A percentile compares a stretch with the other conserved stretches of the same genome.
These are phyloP conservation scores for Daldinia concentrica DNA, from an alignment of 495 filamentous ascomycete species.

Conservation along the genomic window DNA sequence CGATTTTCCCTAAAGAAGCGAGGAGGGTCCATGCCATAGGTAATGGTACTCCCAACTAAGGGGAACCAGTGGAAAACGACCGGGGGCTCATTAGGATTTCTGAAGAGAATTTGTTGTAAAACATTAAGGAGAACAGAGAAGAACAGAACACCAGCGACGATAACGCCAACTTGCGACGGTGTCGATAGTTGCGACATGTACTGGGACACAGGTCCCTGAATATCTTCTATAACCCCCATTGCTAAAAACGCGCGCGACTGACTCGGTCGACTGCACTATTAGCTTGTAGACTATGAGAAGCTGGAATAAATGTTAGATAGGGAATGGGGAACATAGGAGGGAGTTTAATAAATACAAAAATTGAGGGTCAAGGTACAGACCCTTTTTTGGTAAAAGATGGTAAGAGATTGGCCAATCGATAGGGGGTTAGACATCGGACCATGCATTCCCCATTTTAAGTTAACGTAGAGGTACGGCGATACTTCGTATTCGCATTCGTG, in stretches of 20 bases:
- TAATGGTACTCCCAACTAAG: conserved; percentile 78
- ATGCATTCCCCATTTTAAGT: conserved; percentile 9
- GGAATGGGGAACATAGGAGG: conserved; percentile 24
- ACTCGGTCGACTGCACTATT: conserved; percentile 20
- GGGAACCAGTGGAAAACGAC: conserved; percentile 88
- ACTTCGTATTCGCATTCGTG: conserved; percentile 41
- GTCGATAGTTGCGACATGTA: conserved; percentile 54
- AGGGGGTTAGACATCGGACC: conserved; percentile 34
- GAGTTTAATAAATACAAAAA: conserved; percentile 40
- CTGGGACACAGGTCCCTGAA: conserved; percentile 56
- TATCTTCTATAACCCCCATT: conserved; percentile 63
- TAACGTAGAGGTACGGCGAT: conserved; percentile 24
- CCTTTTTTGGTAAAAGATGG: conserved; percentile 39
- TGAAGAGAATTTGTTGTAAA: conserved; percentile 72
- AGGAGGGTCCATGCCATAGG: conserved; percentile 86
- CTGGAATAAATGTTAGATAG: conserved; percentile 12
- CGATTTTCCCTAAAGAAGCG: conserved; percentile 76
- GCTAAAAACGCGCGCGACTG: conserved; percentile 20
- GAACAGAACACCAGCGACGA: conserved; percentile 57
- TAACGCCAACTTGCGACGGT: conserved; percentile 56
- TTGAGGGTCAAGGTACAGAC: conserved; percentile 14
- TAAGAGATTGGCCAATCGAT: conserved; percentile 45
- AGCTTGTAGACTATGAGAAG: conserved; percentile 13
- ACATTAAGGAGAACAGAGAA: conserved; percentile 72
- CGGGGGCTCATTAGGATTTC: conserved; percentile 77